phyloP scores from a whole-genome alignment of 169 alveolate species.

The Cryptosporidium xiaoi region DNA sequence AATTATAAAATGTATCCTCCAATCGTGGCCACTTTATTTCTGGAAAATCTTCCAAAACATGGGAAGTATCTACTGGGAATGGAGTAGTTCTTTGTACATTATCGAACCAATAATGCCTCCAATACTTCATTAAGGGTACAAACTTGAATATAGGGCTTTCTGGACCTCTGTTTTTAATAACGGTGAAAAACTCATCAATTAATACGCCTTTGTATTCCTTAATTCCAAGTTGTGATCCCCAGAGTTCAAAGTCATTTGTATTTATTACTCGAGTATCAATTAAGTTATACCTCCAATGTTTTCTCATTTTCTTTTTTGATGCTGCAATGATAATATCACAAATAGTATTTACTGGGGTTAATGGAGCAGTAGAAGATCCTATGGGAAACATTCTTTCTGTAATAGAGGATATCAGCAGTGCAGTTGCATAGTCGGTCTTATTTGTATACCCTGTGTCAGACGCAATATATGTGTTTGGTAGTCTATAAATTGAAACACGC shows the following conservation, averaged over 20 bases:
- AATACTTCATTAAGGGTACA: constrained; percentile 80
- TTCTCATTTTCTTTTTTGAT: constrained; percentile 74
- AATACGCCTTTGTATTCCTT: constrained; percentile 76
- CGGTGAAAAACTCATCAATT: constrained; percentile 78
- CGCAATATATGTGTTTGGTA: constrained; percentile 81
- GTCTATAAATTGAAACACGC: constrained; percentile 79
- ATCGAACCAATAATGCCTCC: constrained; percentile 81
- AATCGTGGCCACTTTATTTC: constrained; percentile 78
- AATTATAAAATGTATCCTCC: constrained; percentile 75
- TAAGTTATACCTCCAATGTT: constrained; percentile 79
- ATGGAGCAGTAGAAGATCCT: constrained; percentile 82
- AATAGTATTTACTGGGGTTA: constrained; percentile 81
- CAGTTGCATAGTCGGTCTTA: constrained; percentile 81
- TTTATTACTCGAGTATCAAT: constrained; percentile 78
- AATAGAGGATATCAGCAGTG: constrained; percentile 78
- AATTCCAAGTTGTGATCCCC: constrained; percentile 80
- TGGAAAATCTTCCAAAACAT: constrained; percentile 80
- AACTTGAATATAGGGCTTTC: constrained; percentile 81
- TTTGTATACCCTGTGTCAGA: constrained; percentile 81
- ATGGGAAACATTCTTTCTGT: constrained; percentile 81
- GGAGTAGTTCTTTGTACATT: constrained; percentile 75
- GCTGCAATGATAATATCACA: constrained; percentile 79
- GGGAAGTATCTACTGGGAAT: constrained; percentile 76
- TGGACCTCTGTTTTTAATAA: constrained; percentile 80
- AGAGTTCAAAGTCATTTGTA: constrained; percentile 75